Percentiles rank a stretch among this genome's conserved stretches.
phyloP scores from a whole-genome alignment of 257 asterid genomes.

The Linderniella brevidens region DNA sequence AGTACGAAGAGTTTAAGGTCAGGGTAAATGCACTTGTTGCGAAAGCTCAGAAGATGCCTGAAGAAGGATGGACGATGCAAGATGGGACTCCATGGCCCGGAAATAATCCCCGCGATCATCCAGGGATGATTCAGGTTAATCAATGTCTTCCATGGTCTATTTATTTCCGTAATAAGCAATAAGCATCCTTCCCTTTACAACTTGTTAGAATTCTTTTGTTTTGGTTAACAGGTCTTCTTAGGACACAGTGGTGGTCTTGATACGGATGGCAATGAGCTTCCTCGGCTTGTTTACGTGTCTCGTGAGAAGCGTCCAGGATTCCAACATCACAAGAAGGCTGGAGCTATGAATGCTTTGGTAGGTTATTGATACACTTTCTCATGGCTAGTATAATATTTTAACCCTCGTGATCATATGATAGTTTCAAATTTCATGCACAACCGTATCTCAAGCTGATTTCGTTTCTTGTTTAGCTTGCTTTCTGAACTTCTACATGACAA shows the following conservation, averaged over 20 bases:
- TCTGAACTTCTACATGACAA: neutral
- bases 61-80: conserved; percentile 36
- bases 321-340: conserved; percentile 83
- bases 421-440: too few relatives aligned
- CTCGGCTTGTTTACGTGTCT: conserved; percentile 69
- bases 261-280: conserved; percentile 69
- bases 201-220: conserved; percentile 8
- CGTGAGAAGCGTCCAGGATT: conserved; percentile 81
- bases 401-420: too few relatives aligned
- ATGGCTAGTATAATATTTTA: neutral
- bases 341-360: conserved; percentile 86
- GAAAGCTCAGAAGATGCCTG: conserved; percentile 34
- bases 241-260: conserved; percentile 66
- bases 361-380: conserved; percentile 11
- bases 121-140: conserved; percentile 32
- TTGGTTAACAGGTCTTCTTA: conserved; percentile 38
- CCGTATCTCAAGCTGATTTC: neutral
- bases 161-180: neutral
- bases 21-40: conserved; percentile 28
- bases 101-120: conserved; percentile 37
- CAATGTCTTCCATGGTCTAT: too few relatives aligned
- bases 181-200: conserved; percentile 1
- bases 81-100: conserved; percentile 36
- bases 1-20: conserved; percentile 30
- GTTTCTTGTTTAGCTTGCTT: conserved; percentile 3